A percentile compares a stretch with the other conserved stretches of the same genome.
Conservation (phyloP, 805 yeast species). For the Clavispora phyllophila region DNA sequence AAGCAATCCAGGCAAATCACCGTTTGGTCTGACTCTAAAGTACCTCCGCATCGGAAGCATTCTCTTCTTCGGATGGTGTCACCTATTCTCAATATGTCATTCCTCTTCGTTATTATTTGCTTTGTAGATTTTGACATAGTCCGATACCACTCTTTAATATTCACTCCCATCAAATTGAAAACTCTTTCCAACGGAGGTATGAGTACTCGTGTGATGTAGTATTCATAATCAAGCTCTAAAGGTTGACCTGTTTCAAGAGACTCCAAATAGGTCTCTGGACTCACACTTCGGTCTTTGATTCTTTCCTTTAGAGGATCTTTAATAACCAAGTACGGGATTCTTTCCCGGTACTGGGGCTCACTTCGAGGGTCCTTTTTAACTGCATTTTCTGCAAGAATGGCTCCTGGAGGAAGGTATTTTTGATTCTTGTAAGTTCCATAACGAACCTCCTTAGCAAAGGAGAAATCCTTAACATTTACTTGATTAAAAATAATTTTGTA, state of each 20-base stretch:
- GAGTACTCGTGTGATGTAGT: slow-evolving; percentile 77
- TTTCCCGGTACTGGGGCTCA: slow-evolving; percentile 82
- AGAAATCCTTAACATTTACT: slow-evolving; percentile 73
- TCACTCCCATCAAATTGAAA: slow-evolving; percentile 78
- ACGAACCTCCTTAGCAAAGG: slow-evolving; percentile 87
- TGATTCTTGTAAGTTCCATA: slow-evolving; percentile 78
- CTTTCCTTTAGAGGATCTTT: slow-evolving; percentile 50
- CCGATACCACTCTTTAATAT: slow-evolving; percentile 68
- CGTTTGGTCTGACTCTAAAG: slow-evolving; percentile 6
- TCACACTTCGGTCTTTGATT: slow-evolving; percentile 69
- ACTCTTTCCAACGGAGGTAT: slow-evolving; percentile 88
- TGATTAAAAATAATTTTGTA: slow-evolving; percentile 56
- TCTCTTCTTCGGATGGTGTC: slow-evolving; percentile 9
- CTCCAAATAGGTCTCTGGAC: slow-evolving; percentile 70
- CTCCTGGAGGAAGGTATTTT: slow-evolving; percentile 83
- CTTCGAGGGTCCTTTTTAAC: slow-evolving; percentile 62
- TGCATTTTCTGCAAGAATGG: slow-evolving; percentile 64
- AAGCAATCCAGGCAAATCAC: slow-evolving; percentile 18
- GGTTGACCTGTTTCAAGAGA: slow-evolving; percentile 25
- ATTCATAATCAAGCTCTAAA: slow-evolving; percentile 67
- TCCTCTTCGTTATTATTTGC: slow-evolving; percentile 3
- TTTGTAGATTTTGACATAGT: slow-evolving; percentile 50
- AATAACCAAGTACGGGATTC: slow-evolving; percentile 82
- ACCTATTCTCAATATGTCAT: slow-evolving; percentile 9
- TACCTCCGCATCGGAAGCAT: slow-evolving; percentile 9